Percentiles rank a stretch among this genome's conserved stretches.
Evolutionary conservation across 176 grass and related monocot genomes (phyloP).

Genomic region (Chrysopogon serrulatus): DNA sequence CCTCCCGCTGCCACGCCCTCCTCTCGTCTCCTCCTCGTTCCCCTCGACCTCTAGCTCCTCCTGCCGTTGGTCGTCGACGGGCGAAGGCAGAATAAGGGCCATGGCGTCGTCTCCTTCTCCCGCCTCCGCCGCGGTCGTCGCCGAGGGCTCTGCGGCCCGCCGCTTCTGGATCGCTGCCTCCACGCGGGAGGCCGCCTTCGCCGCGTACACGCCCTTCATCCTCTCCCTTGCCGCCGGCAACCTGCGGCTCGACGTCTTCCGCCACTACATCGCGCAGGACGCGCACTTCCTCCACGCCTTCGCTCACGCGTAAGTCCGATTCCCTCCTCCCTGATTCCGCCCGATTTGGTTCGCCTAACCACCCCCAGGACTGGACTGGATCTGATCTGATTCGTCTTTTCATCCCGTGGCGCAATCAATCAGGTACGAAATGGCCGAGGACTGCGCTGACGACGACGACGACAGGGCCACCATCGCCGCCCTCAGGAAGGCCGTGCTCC

Average conservation of each 20-base stretch:
- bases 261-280: constrained; percentile 79
- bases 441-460: constrained; percentile 89
- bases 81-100: not conserved
- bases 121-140: constrained; percentile 25
- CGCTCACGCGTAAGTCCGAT: constrained; percentile 59
- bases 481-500: constrained; percentile 52
- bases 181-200: constrained; percentile 71
- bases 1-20: constrained; percentile 26
- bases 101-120: constrained; percentile 37
- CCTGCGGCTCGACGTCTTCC: constrained; percentile 61
- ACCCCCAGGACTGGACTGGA: not conserved
- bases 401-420: not conserved
- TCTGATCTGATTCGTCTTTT: constrained; percentile 16
- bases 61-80: not conserved
- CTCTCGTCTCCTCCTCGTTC: not conserved
- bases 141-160: constrained; percentile 66
- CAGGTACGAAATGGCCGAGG: constrained; percentile 93
- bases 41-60: not conserved
- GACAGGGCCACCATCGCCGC: constrained; percentile 63
- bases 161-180: constrained; percentile 79
- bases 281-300: constrained; percentile 81
- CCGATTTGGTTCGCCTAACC: not conserved
- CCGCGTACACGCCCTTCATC: constrained; percentile 71
- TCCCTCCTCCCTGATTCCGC: not conserved
- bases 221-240: constrained; percentile 70